A percentile compares a stretch with the other conserved stretches of the same genome.
Evolutionary conservation across 2,329 filamentous ascomycete genomes (phyloP).

Genomic region (Coleophoma cylindrospora): DNA sequence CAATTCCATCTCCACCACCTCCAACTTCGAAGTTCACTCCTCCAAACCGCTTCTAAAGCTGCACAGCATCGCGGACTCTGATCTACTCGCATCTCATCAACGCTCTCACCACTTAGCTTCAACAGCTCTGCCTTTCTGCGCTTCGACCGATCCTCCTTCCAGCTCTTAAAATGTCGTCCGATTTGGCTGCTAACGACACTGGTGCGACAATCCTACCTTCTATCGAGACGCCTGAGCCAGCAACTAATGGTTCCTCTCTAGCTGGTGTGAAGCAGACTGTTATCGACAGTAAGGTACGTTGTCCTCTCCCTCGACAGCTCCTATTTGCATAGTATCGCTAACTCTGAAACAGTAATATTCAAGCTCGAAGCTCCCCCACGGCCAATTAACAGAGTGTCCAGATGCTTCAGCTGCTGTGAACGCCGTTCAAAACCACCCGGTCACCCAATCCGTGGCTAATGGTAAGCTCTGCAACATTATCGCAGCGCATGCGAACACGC

Average conservation of each 20-base stretch:
- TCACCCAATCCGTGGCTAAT: slow-evolving; percentile 25
- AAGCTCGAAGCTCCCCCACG: slow-evolving; percentile 12
- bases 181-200: slow-evolving; percentile 2
- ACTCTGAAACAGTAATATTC: slow-evolving; percentile 16
- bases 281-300: slow-evolving; percentile 21
- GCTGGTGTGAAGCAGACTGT: slow-evolving; percentile 18
- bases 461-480: slow-evolving; percentile 14
- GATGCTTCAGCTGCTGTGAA: slow-evolving; percentile 24
- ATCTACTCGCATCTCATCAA: too few species aligned
- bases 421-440: slow-evolving; percentile 25
- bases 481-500: neutral
- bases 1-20: neutral
- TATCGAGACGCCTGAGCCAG: neutral
- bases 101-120: too few species aligned
- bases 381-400: slow-evolving; percentile 17
- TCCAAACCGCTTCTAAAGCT: too few species aligned
- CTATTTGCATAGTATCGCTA: slow-evolving; percentile 8
- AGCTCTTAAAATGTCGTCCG: neutral
- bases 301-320: slow-evolving; percentile 1
- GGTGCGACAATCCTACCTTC: neutral
- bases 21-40: neutral
- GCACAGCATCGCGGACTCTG: too few species aligned
- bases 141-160: neutral
- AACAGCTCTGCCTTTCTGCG: neutral
- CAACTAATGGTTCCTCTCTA: slow-evolving; percentile 4